phyloP scores from a whole-genome alignment of 345 rosid species.

The Abelmoschus esculentus region DNA sequence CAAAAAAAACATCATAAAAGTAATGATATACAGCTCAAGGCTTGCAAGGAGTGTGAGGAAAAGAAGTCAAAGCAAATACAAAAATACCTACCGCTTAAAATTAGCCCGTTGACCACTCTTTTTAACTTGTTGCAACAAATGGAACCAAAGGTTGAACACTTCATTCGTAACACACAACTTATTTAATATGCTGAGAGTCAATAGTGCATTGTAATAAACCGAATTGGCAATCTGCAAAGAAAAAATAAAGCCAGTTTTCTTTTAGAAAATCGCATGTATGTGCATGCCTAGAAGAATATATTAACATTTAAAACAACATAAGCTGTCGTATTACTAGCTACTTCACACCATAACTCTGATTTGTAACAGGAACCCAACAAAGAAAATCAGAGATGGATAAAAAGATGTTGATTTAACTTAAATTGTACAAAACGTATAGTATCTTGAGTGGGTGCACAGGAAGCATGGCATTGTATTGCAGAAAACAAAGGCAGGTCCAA shows the following conservation, averaged over 20 bases:
- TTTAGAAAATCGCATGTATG: background rate
- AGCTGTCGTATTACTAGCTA: background rate
- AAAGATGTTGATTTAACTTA: background rate
- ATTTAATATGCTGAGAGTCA: conserved; percentile 74
- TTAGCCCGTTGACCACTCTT: conserved; percentile 72
- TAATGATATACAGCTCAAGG: background rate
- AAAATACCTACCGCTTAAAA: conserved; percentile 60
- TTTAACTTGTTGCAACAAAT: conserved; percentile 86
- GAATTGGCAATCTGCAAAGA: conserved; percentile 76
- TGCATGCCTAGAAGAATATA: background rate
- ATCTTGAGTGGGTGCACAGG: background rate
- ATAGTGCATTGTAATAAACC: conserved; percentile 71
- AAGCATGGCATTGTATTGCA: background rate
- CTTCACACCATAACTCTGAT: background rate
- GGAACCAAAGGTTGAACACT: conserved; percentile 86
- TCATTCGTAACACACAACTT: conserved; percentile 72
- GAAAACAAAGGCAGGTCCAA: conserved; percentile 3
- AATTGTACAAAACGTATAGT: background rate
- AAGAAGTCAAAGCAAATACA: background rate
- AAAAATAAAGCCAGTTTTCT: background rate
- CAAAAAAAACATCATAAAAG: background rate
- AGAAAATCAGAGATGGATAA: background rate
- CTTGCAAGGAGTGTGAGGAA: background rate
- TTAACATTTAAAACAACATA: background rate
- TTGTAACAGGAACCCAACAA: background rate